Percentiles rank a stretch among this genome's conserved stretches.
These are phyloP conservation scores for Thielaviopsis populi DNA, from an alignment of 2,329 filamentous ascomycete species.

Conservation along the genomic window DNA sequence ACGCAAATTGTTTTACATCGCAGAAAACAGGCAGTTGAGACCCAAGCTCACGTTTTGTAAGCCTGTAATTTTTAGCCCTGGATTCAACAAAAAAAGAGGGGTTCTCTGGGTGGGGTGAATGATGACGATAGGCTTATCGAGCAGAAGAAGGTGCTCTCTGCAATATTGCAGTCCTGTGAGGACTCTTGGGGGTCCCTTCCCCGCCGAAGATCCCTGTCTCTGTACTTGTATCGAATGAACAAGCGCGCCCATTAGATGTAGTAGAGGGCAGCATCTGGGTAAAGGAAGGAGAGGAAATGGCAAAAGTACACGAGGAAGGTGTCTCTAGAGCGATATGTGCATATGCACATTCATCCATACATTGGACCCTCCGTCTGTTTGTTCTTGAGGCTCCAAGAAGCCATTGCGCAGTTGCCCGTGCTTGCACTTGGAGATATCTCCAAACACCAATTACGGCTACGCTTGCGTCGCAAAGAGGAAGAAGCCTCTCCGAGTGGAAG, in stretches of 20 bases:
- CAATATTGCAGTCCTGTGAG: background rate
- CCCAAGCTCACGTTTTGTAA: background rate
- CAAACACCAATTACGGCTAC: background rate
- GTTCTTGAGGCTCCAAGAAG: background rate
- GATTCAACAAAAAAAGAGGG: slow-evolving; percentile 6
- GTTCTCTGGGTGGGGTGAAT: background rate
- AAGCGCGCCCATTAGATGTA: background rate
- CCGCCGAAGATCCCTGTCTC: background rate
- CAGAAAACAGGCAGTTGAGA: background rate
- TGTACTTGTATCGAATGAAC: background rate
- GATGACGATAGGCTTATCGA: background rate
- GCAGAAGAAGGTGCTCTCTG: background rate
- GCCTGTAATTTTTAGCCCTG: background rate
- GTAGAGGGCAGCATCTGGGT: background rate
- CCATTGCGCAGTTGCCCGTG: background rate
- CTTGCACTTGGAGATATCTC: background rate
- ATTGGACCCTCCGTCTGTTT: background rate
- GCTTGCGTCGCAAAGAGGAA: background rate
- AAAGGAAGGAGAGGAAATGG: background rate
- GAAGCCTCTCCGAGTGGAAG: background rate
- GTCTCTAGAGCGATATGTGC: background rate
- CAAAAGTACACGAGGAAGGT: background rate
- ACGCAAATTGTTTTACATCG: background rate
- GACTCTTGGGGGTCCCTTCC: background rate
- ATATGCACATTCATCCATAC: background rate